Evolutionary conservation across 306 rosid species (phyloP).

Genomic region (Begonia fuchsioides): DNA sequence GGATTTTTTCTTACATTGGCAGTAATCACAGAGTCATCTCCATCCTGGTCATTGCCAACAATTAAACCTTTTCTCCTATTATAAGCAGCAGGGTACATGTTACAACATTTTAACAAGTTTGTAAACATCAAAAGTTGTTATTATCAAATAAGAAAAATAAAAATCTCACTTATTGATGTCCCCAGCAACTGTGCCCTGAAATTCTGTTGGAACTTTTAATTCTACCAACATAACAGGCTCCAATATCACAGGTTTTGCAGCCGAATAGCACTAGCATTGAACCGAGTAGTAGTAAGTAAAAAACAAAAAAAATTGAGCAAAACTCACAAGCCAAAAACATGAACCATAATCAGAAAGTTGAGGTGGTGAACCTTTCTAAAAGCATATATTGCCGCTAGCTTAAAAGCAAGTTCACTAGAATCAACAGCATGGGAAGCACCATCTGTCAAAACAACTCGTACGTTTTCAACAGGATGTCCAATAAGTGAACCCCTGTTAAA

Average conservation of each 20-base stretch:
- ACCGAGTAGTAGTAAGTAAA: too few relatives aligned
- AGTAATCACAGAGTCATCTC: conserved; percentile 84
- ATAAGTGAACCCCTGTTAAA: conserved; percentile 70
- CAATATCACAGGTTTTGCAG: conserved; percentile 79
- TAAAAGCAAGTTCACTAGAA: conserved; percentile 99
- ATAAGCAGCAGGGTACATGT: too few relatives aligned
- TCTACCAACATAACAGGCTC: conserved; percentile 98
- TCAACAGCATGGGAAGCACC: conserved; percentile 97
- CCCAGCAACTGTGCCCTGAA: conserved; percentile 93
- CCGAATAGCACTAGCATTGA: conserved; percentile 50
- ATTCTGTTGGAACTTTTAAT: conserved; percentile 92
- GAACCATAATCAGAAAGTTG: not conserved
- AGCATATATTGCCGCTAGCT: conserved; percentile 88
- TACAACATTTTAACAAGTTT: too few relatives aligned
- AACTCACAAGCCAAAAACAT: too few relatives aligned
- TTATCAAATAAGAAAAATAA: conserved; percentile 1
- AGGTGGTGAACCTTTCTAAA: conserved; percentile 57
- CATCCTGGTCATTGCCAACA: conserved; percentile 96
- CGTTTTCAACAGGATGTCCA: conserved; percentile 94
- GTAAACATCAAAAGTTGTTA: too few relatives aligned
- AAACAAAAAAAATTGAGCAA: too few relatives aligned
- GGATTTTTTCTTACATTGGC: conserved; percentile 43
- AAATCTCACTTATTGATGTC: conserved; percentile 81
- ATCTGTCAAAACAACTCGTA: conserved; percentile 68
- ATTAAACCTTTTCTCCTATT: conserved; percentile 88